These are phyloP conservation scores for Cercospora sojina DNA, from an alignment of 2,329 filamentous ascomycete species.

Conservation along the genomic window DNA sequence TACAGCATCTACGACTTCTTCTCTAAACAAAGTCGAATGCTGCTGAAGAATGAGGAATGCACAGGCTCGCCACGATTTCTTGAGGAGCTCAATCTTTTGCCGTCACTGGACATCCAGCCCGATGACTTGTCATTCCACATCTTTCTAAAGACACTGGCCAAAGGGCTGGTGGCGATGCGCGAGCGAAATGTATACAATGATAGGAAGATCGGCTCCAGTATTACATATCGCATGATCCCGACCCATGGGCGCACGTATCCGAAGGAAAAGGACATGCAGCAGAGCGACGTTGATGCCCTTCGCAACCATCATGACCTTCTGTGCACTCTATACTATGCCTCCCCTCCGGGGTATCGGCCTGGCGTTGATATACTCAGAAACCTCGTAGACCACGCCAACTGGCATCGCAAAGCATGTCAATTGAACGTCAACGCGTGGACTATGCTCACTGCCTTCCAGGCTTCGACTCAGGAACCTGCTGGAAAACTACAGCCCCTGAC, in stretches of 20 bases:
- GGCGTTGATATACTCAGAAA: slow-evolving; percentile 52
- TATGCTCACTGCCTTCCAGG: slow-evolving; percentile 57
- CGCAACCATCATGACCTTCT: slow-evolving; percentile 63
- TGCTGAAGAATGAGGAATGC: slow-evolving; percentile 53
- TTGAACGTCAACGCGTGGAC: slow-evolving; percentile 59
- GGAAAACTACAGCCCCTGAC: slow-evolving; percentile 50
- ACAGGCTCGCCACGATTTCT: slow-evolving; percentile 56
- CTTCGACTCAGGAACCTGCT: slow-evolving; percentile 52
- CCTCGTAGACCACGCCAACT: slow-evolving; percentile 57
- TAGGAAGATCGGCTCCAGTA: slow-evolving; percentile 54
- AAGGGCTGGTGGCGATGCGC: slow-evolving; percentile 51
- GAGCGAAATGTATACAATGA: slow-evolving; percentile 44
- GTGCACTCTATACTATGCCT: slow-evolving; percentile 59
- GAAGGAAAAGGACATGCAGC: slow-evolving; percentile 55
- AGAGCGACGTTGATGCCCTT: slow-evolving; percentile 56
- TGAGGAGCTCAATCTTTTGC: slow-evolving; percentile 48
- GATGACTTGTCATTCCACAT: slow-evolving; percentile 59
- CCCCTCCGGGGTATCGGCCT: slow-evolving; percentile 55
- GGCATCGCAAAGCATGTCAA: slow-evolving; percentile 60
- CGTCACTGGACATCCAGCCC: slow-evolving; percentile 45
- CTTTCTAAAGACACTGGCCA: slow-evolving; percentile 57
- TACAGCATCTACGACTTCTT: slow-evolving; percentile 61
- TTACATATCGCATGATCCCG: slow-evolving; percentile 58
- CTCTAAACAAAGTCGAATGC: slow-evolving; percentile 52
- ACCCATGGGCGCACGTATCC: slow-evolving; percentile 61